Evolutionary conservation across 345 rosid genomes (phyloP), one percentile per base, ranked within the genome.

Genomic region (Cardamine occulta): DNA sequence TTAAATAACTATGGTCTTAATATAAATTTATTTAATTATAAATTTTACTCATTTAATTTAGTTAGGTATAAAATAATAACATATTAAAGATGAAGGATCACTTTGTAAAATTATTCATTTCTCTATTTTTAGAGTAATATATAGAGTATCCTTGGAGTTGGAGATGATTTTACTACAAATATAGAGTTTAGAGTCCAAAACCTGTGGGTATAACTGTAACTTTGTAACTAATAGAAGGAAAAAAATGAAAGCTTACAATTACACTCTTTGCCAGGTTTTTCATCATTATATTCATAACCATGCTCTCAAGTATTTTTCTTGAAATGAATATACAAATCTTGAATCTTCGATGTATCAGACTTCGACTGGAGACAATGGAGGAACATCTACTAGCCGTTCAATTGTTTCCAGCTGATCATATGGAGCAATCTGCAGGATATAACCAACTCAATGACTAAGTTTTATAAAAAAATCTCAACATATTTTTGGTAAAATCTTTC

Each of bases 351-450:
- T 37, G 44, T 42, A 62, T 72, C 55, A 78, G 18, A 78, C 81
- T 72, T 78, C 78, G 26, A 78, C 77, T n/a, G 81, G 78, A 60
- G 81, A 78, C 65, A 78, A 60, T 26, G 76, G 83, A 68, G 91
- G 89, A 76, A 79, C 84, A 69, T 81, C 92, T 2, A 93, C 90
- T 60, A 89, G 73, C 59, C 97, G 84, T 80, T 91, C 97, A 62
- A 93, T 85, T 57, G 81, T 76, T 78, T 91, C 89, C 72, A 93
- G 78, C 84, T 93, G 98, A 68, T 93, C 97, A 63, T 93, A 93
- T n/a, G 97, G 98, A 75, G 97, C 98, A 75, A 93, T 93, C 97
- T 91, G 91, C 76, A 74, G 6, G 44, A 68, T 28, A 56, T 9
- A 31, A 44, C 56, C 45, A 70, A 34, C 8, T 55, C 54, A 40